Conservation (phyloP, 306 rosid species). For the Corylus americana region DNA sequence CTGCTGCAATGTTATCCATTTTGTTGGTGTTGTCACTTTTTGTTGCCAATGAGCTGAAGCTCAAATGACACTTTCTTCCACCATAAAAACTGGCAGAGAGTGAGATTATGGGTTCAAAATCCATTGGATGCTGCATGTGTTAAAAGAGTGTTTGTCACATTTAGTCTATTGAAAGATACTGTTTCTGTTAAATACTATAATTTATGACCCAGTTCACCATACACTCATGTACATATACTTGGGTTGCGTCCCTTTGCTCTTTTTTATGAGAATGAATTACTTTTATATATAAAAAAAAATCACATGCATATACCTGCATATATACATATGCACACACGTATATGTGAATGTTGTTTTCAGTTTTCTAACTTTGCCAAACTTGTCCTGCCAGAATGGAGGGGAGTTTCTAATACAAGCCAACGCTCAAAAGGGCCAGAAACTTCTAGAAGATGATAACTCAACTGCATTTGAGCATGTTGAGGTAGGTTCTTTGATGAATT, state of each 20-base stretch:
- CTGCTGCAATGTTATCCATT: neutral
- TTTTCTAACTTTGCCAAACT: neutral
- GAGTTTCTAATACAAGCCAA: constrained; percentile 91
- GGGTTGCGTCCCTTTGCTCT: too few species aligned
- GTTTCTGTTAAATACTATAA: neutral
- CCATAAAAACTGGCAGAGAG: neutral
- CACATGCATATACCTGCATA: too few species aligned
- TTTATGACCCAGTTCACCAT: neutral
- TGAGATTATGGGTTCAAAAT: neutral
- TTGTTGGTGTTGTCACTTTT: neutral
- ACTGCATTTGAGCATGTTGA: constrained; percentile 58
- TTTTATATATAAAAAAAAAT: too few species aligned
- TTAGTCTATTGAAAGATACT: neutral
- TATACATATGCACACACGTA: neutral
- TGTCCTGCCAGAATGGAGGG: constrained; percentile 48
- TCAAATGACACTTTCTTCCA: neutral
- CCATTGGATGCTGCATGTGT: neutral
- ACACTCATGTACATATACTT: neutral
- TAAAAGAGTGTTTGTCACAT: neutral
- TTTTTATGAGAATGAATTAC: too few species aligned
- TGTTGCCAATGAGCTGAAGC: neutral
- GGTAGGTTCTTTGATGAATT: constrained; percentile 51
- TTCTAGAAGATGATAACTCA: constrained; percentile 49
- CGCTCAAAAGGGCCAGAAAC: constrained; percentile 76
- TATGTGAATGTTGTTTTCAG: neutral